Evolutionary conservation across 176 grass and related monocot species (phyloP).

Genomic region (Oryza punctata): DNA sequence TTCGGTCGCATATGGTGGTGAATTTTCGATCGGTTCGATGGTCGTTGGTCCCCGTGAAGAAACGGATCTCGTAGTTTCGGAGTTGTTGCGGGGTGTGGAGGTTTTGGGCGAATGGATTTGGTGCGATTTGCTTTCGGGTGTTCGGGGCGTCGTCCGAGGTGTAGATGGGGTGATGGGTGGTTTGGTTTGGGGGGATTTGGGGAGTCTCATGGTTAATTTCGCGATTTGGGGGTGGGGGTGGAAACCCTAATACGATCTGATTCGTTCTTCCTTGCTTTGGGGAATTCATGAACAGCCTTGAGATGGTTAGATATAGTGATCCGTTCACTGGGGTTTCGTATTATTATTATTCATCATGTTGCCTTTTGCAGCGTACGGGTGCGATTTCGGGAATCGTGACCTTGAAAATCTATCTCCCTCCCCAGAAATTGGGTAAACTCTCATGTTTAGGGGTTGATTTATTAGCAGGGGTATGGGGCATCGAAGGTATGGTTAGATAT

Average conservation of each 20-base stretch:
- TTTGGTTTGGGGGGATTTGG: background rate
- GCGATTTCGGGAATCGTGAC: background rate
- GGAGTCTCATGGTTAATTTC: background rate
- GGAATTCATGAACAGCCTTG: background rate
- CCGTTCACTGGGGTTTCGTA: background rate
- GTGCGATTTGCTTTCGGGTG: background rate
- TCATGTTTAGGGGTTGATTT: background rate
- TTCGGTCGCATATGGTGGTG: background rate
- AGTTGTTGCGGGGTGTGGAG: background rate
- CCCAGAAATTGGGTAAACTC: background rate
- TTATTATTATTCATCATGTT: background rate
- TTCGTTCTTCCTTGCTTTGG: background rate
- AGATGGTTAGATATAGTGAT: background rate
- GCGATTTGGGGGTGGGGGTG: background rate
- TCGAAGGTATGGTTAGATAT: too few relatives aligned
- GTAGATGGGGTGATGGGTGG: background rate
- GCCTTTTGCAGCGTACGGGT: background rate
- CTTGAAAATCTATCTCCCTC: background rate
- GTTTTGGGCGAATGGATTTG: background rate
- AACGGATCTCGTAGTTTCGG: constrained; percentile 17
- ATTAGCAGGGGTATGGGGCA: background rate
- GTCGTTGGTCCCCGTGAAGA: background rate
- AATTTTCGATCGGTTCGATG: background rate
- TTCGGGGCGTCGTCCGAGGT: background rate
- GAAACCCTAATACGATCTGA: background rate